Evolutionary conservation across 805 yeast genomes (phyloP).

Genomic region (Torulaspora indica): DNA sequence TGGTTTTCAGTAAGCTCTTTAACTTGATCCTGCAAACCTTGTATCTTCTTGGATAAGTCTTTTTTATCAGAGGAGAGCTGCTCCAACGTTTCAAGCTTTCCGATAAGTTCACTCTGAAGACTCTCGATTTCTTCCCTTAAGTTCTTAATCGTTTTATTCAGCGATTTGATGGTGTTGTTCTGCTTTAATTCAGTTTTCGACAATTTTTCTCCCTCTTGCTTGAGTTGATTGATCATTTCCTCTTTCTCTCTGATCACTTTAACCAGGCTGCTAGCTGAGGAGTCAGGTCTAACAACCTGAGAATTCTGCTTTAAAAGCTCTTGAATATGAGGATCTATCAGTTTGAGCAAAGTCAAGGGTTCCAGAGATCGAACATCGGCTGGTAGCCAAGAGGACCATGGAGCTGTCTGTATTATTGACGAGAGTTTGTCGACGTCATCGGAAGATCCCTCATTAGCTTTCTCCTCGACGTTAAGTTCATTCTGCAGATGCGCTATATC

Average conservation of each 20-base stretch:
- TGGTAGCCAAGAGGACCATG: constrained; percentile 11
- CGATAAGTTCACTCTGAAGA: constrained; percentile 15
- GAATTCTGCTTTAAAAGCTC: constrained; percentile 2
- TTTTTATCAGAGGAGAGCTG: constrained; percentile 25
- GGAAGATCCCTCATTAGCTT: neutral
- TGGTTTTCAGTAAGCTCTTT: constrained; percentile 12
- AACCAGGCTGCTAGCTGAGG: constrained; percentile 21
- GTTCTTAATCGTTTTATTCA: constrained; percentile 46
- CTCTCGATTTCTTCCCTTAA: constrained; percentile 36
- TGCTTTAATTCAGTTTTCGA: constrained; percentile 66
- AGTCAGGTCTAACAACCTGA: neutral
- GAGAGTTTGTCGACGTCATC: constrained; percentile 1
- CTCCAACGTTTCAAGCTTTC: constrained; percentile 25
- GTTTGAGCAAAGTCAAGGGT: constrained; percentile 6
- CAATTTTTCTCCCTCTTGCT: constrained; percentile 71
- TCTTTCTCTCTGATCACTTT: constrained; percentile 41
- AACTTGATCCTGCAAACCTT: constrained; percentile 5
- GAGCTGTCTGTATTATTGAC: constrained; percentile 4
- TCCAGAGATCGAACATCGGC: neutral
- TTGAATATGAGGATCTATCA: constrained; percentile 12
- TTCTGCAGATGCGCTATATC: neutral
- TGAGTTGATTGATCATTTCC: constrained; percentile 55
- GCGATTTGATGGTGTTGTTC: constrained; percentile 58
- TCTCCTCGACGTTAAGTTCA: neutral
- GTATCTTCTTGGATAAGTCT: constrained; percentile 21